These are phyloP conservation scores for Ormosia semicastrata DNA, from an alignment of 306 rosid species.

Conservation along the genomic window DNA sequence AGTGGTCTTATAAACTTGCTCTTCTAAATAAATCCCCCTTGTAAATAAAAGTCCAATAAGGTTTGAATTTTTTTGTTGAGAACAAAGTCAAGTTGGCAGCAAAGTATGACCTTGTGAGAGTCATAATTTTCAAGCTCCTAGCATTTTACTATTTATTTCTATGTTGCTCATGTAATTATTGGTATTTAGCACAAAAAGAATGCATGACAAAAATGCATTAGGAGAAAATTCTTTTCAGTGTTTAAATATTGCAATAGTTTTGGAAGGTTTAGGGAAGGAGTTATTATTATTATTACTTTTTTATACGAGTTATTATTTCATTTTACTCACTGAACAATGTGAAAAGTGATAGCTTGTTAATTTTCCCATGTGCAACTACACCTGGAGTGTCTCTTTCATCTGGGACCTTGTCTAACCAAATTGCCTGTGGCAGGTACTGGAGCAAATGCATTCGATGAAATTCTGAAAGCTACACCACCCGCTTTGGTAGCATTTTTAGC, in stretches of 20 bases:
- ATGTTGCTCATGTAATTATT: background rate
- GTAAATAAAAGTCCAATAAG: background rate
- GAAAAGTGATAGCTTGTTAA: background rate
- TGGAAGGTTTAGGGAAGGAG: conserved; percentile 5
- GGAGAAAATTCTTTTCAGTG: background rate
- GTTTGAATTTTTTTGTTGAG: background rate
- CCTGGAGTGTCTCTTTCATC: conserved; percentile 34
- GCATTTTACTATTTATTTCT: background rate
- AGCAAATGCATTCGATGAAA: conserved; percentile 77
- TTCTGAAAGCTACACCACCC: conserved; percentile 84
- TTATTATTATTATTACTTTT: background rate
- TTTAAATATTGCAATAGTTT: background rate
- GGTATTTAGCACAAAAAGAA: background rate
- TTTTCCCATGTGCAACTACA: conserved; percentile 28
- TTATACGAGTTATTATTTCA: background rate
- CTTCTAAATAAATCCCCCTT: background rate
- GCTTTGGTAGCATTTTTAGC: conserved; percentile 79
- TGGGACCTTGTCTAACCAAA: conserved; percentile 37
- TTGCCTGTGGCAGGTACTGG: conserved; percentile 46
- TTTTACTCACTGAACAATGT: background rate
- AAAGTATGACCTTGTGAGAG: background rate
- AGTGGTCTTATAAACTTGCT: background rate
- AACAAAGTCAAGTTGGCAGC: background rate
- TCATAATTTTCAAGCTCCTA: background rate
- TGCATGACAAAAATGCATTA: background rate